Base-by-base conservation (phyloP, 768 basidiomycete species). In the Mrakia gelida region DNA sequence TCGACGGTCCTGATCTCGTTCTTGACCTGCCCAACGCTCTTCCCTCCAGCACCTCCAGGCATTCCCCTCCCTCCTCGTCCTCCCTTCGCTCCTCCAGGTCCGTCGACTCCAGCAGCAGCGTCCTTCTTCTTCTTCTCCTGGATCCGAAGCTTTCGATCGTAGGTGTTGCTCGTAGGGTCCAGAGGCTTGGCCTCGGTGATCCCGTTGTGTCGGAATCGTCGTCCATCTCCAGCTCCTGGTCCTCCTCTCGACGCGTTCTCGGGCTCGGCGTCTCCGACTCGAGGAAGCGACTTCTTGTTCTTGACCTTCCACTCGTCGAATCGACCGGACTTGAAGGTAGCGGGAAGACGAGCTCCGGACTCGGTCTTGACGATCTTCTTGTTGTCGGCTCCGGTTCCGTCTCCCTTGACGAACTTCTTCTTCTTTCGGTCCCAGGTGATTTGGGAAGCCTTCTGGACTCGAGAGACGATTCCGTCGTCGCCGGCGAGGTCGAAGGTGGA, bases 221-320 rank as follows among this genome's bases (percentile, higher is more conserved):
- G 88, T 80, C 87, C 88, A 41, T 90, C 89, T 13, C 87, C 87
- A 45, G 82, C 81, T 5, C 75, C 61, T 26, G 45, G 76, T 28
- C 76, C 59, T 80, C 83, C 82, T 8, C 67, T 18, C 13, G 80
- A 80, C 16, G 83, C 80, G 21, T 82, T 82, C 43, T 87, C 87
- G 68, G 87, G 86, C 84, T 96, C 95, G 4, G 85, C 87, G 83
- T 97, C 95, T 28, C 95, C 95, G n/a, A 92, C 87, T 78, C 88
- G 88, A 0, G 95, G 95, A 52, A 98, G 84, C 79, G 85, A 87
- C n/a, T 89, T 85, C 56, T 89, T 90, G 72, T 87, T 90, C 85
- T 92, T 93, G 79, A 88, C 87, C 84, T 91, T 92, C 97, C 97
- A 99, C 83, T 96, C 94, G 76, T 96, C 93, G 84, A 93, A 99